A percentile compares a stretch with the other conserved stretches of the same genome.
phyloP scores from a whole-genome alignment of 306 rosid genomes.

The Inga oerstediana region DNA sequence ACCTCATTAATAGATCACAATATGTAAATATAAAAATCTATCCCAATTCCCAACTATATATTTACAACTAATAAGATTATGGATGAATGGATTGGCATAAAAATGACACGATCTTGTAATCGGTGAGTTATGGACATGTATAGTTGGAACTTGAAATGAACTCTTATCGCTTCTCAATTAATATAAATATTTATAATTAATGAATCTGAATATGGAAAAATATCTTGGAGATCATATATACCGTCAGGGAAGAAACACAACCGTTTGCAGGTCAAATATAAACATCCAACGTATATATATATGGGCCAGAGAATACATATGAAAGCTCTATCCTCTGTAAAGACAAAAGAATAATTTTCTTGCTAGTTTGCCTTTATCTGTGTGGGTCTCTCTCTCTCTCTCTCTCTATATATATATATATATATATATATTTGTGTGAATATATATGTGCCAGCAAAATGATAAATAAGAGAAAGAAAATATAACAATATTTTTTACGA shows the following conservation, averaged over 20 bases:
- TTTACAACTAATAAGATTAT: not conserved
- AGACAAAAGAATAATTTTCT: not conserved
- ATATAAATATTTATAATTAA: no score
- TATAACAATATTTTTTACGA: slow-evolving; percentile 34
- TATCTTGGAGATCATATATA: slow-evolving; percentile 10
- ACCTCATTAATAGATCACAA: no score
- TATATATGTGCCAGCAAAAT: not conserved
- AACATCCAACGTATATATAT: not conserved
- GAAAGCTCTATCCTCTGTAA: not conserved
- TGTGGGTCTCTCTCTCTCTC: not conserved
- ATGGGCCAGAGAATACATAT: slow-evolving; percentile 20
- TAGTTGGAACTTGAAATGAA: no score
- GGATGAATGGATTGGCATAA: not conserved
- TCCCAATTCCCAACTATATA: not conserved
- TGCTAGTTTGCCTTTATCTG: not conserved
- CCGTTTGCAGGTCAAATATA: slow-evolving; percentile 13
- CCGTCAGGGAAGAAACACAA: slow-evolving; percentile 14
- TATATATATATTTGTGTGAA: not conserved
- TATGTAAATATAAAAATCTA: no score
- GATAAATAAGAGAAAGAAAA: not conserved
- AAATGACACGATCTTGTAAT: no score
- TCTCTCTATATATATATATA: no score
- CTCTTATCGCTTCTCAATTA: not conserved
- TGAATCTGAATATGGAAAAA: not conserved
- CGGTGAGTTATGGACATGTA: no score